Evolutionary conservation across 225 moss, liverwort and hornwort species (phyloP), one percentile per base, ranked within the genome.

Genomic region (Marchantia paleacea): DNA sequence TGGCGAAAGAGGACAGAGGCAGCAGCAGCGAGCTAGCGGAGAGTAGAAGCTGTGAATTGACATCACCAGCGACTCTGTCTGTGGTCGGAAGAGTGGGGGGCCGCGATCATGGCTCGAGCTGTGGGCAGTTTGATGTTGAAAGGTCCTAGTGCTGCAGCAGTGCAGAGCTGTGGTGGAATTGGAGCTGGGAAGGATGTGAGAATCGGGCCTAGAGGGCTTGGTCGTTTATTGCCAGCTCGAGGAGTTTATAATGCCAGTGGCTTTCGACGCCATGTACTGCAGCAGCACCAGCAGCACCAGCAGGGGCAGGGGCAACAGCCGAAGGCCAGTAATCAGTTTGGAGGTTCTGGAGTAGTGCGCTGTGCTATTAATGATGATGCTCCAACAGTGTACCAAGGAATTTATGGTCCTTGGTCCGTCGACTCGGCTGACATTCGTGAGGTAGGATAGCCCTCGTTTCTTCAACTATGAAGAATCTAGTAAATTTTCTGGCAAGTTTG

Each of bases 361-460:
- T 79, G 69, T 26, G 49, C 69, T 14, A 47, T 55, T 15, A 79
- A 57, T 69, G 69, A 85, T 81, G 85, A 88, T 2, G 54, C 70
- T 14, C 55, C 83, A 11, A 20, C 79, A 8, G 82, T 89, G 12
- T 94, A 89, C 83, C 90, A 84, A 58, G 96, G 96, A 74, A 52
- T 87, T 0, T 96, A 94, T 80, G 96, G 96, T 20, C 92, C 94
- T 64, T 96, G 96, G 96, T 92, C 93, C 10, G 84, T 96, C 55
- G 92, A 96, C 57, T 82, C 92, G 6, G 52, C 73, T 69, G 96
- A 96, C 68, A 82, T 96, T 76, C 96, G 91, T 78, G 96, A 96
- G 94, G 96, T 96, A n/a, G 18, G n/a, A 24, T 39, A 5, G 39
- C 19, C 18, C 73, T 13, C 28, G 80, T 2, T 78, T 78, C 28